Evolutionary conservation across 495 filamentous ascomycete species (phyloP), one percentile per base, ranked within the genome.

Genomic region (Extremus antarcticus): DNA sequence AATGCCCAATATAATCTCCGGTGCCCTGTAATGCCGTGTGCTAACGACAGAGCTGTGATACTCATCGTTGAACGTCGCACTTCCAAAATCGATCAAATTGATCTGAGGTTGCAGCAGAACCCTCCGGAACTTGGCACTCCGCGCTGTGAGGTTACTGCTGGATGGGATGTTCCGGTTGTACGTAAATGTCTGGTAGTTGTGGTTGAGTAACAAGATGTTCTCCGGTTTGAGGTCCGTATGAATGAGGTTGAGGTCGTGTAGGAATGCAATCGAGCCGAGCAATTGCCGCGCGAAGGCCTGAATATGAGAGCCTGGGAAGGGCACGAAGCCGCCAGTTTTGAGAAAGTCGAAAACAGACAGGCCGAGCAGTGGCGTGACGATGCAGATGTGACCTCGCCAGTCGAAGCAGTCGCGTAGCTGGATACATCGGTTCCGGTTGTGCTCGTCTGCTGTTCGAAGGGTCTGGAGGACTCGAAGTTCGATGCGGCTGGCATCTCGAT

Each of bases 341-440:
- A 98, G 75, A 64, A 98, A 98, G 73, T 98, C 92, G 68, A 98
- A 98, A 19, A 98, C 92, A 65, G 91, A 96, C 63, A 95, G 90
- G 21, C 92, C 92, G 21, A 96, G 77, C 19, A 98, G 75, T 68
- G 96, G 92, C 67, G 94, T 98, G 61, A 98, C 92, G 63, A 98
- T 98, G 75, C 92, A 98, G 62, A 98, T 98, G 67, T 98, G 92
- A 50, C 92, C 92, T 20, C 91, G 81, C 74, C 85, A 97, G 67
- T 98, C 92, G 72, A 98, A 98, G 70, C 90, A 96, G 65, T 98
- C 92, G 24, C 91, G 82, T 22, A 98, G 76, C 68, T 98, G 92
- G 50, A 98, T 98, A 73, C 92, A 98, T 56, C 92, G 85, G 70
- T 98, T 98, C 41, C 87, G 82, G 66, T 98, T 98, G 56, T 83